Conservation (phyloP, 495 filamentous ascomycete species). For the Trichoderma gamsii region DNA sequence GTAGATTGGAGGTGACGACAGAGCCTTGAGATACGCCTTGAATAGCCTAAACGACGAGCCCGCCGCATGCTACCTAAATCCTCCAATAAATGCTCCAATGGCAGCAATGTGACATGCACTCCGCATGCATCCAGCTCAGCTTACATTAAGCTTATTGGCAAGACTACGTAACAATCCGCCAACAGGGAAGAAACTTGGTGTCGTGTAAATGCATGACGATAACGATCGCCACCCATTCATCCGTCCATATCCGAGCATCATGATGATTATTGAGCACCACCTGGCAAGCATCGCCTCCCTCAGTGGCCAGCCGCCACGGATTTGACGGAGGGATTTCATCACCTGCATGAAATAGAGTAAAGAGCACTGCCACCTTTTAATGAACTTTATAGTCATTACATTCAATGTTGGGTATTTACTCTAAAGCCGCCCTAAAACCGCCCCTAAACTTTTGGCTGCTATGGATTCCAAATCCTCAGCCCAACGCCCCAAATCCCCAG, state of each 20-base stretch:
- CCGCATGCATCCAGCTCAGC: neutral
- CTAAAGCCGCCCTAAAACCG: neutral
- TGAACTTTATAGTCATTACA: neutral
- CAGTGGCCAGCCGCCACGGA: conserved; percentile 1
- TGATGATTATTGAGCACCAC: neutral
- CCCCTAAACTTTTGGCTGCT: neutral
- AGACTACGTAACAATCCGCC: neutral
- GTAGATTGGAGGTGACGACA: no score
- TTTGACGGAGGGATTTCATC: neutral
- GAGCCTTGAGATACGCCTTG: no score
- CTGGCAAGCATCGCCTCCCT: conserved; percentile 5
- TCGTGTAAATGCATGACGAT: neutral
- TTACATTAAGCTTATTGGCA: neutral
- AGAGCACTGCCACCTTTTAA: neutral
- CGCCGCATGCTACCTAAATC: no score
- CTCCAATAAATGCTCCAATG: no score
- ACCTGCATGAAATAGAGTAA: neutral
- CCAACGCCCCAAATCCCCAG: neutral
- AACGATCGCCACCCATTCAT: neutral
- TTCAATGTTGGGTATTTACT: neutral
- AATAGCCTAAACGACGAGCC: no score
- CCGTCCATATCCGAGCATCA: neutral
- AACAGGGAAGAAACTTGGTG: neutral
- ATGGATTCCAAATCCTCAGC: neutral
- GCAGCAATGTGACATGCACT: no score